Base-by-base conservation (phyloP, 345 rosid species). In the Acer negundo region DNA sequence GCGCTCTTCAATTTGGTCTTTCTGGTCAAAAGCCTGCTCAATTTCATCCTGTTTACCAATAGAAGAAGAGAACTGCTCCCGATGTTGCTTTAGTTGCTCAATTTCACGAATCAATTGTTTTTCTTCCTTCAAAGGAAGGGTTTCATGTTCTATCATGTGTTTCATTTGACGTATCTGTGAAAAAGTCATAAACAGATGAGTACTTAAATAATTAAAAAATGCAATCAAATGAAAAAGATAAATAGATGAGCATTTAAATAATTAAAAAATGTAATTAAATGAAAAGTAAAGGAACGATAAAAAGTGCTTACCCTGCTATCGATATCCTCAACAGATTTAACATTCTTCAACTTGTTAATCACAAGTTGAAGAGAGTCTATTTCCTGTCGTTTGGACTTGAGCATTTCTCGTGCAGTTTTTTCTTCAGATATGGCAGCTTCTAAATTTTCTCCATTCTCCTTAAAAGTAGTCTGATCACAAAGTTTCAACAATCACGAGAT, bases 91-190 rank as follows among this genome's bases (percentile, higher is more conserved):
- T 86, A 91, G 79, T 62, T 85, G 89, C 76, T 91, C 89, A 63
- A 94, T 90, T 44, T 91, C 97, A 69, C 89, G 91, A 78, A 94
- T 83, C 24, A 79, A 80, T 62, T 85, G 86, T 80, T 91, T 94
- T 83, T 94, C 97, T 85, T 93, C 97, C 82, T 79, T 93, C 73
- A 94, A 74, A 67, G 89, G 78, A 55, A 94, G 66, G 62, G 94
- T 93, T 83, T 87, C 93, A 74, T 93, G 97, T 49, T 90, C 87
- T 69, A 94, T 91, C 84, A 42, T 87, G 80, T 87, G 91, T 77
- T 89, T 90, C 93, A 86, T 86, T 77, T 77, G 82, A 49, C 80
- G 87, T 82, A 93, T 88, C 98, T 94, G 89, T 62, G 64, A 80
- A 83, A 23, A 70, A 31, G 74, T 65, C 62, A 76, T 23, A 67